Percentiles rank a stretch among this genome's conserved stretches.
These are phyloP conservation scores for Eucalyptus coolabah DNA, from an alignment of 345 rosid species.

Conservation along the genomic window DNA sequence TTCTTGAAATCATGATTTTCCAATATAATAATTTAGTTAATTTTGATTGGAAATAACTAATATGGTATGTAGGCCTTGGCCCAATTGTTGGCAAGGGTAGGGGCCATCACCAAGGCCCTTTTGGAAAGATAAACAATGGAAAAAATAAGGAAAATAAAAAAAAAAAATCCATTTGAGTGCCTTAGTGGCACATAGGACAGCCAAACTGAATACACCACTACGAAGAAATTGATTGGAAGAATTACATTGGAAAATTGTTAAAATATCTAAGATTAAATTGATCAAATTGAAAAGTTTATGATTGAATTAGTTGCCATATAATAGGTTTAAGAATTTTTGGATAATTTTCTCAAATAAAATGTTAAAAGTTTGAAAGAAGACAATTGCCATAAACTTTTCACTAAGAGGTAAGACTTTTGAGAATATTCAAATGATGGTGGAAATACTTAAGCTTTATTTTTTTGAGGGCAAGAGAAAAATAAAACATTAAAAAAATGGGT, in stretches of 20 bases:
- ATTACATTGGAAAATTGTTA: background rate
- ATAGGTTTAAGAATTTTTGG: background rate
- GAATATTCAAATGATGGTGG: too few relatives aligned
- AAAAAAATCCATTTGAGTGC: background rate
- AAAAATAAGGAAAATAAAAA: too few relatives aligned
- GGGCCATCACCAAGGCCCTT: background rate
- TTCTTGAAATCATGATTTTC: too few relatives aligned
- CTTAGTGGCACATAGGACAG: background rate
- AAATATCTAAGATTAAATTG: background rate
- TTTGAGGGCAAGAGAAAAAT: background rate
- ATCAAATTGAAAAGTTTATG: too few relatives aligned
- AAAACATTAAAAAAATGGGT: too few relatives aligned
- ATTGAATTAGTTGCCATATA: too few relatives aligned
- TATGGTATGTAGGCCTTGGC: background rate
- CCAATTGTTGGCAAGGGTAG: background rate
- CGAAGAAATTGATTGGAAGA: accelerated
- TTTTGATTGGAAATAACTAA: background rate
- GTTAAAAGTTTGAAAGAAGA: background rate
- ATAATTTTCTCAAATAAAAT: background rate
- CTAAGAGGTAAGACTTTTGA: too few relatives aligned
- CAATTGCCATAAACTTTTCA: too few relatives aligned
- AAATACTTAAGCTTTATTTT: too few relatives aligned
- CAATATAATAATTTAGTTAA: too few relatives aligned
- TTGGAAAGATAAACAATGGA: background rate
- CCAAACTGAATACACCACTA: background rate